Evolutionary conservation across 768 basidiomycete genomes (phyloP).

Genomic region (Pulveroboletus sp.): DNA sequence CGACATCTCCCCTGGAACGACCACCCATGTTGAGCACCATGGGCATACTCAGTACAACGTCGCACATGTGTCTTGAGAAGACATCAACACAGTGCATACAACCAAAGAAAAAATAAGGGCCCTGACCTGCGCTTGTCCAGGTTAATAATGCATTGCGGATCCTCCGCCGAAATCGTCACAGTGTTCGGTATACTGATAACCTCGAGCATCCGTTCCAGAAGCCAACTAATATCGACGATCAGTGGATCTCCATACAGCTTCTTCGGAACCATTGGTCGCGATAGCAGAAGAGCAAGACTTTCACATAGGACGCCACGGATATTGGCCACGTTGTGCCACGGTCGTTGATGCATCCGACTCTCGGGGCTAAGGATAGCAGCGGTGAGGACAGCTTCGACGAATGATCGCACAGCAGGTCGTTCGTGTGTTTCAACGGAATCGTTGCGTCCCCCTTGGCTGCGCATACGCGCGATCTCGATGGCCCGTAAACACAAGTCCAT

Average conservation of each 20-base stretch:
- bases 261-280: slow-evolving; percentile 43
- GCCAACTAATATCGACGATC: slow-evolving; percentile 76
- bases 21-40: slow-evolving; percentile 40
- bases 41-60: slow-evolving; percentile 54
- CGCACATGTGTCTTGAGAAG: slow-evolving; percentile 54
- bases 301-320: slow-evolving; percentile 60
- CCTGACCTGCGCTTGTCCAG: slow-evolving; percentile 77
- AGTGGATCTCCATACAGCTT: slow-evolving; percentile 47
- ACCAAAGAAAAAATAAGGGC: neutral
- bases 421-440: slow-evolving; percentile 40
- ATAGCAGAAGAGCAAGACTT: slow-evolving; percentile 52
- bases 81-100: slow-evolving; percentile 9
- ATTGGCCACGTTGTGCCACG: slow-evolving; percentile 72
- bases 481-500: slow-evolving; percentile 70
- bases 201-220: slow-evolving; percentile 77
- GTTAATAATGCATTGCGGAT: slow-evolving; percentile 61
- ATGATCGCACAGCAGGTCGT: slow-evolving; percentile 67
- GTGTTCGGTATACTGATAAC: slow-evolving; percentile 71
- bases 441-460: slow-evolving; percentile 42
- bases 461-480: slow-evolving; percentile 67
- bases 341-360: slow-evolving; percentile 70
- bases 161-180: slow-evolving; percentile 49
- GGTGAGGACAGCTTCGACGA: slow-evolving; percentile 70
- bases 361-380: slow-evolving; percentile 77
- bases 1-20: slow-evolving; percentile 49